Evolutionary conservation across 176 grass and related monocot species (phyloP).

Genomic region (Zea mays): Zm-B73-REFERENCE-NAM-5.0 NC_050098.1:99020001-99020500

Average conservation of each 20-base stretch:
- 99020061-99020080: slow-evolving; percentile 70
- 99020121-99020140: slow-evolving; percentile 8
- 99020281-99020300: slow-evolving; percentile 30
- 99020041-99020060: slow-evolving; percentile 93
- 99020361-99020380: background rate
- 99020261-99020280: slow-evolving; percentile 46
- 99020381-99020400: background rate
- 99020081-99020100: background rate
- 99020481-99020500: background rate
- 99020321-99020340: background rate
- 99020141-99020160: slow-evolving; percentile 1
- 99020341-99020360: background rate
- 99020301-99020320: slow-evolving; percentile 43
- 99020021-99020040: slow-evolving; percentile 86
- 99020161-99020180: slow-evolving; percentile 20
- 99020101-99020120: background rate
- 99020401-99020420: slow-evolving; percentile 1
- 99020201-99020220: slow-evolving; percentile 74
- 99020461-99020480: slow-evolving; percentile 1
- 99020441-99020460: background rate
- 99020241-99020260: slow-evolving; percentile 77
- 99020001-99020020: slow-evolving; percentile 64
- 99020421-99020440: background rate
- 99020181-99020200: slow-evolving; percentile 78
- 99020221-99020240: slow-evolving; percentile 86